Base-by-base conservation (phyloP, 2,329 filamentous ascomycete genomes). In the Chaetomium olivaceum region DNA sequence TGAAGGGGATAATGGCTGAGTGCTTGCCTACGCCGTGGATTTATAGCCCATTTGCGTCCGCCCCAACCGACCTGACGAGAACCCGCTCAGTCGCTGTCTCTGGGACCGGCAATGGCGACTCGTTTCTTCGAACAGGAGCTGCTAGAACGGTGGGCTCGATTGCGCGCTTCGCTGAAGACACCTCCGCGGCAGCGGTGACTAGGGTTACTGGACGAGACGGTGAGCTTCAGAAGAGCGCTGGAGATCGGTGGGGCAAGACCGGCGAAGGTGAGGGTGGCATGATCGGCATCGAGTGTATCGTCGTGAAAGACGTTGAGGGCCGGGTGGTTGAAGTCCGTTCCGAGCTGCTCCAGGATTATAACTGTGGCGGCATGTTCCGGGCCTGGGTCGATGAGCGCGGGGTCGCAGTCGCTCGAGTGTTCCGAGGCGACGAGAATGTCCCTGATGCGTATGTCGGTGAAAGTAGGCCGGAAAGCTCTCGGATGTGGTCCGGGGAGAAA, bases 41-140 rank as follows among this genome's bases (percentile, higher is more conserved):
- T 19, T 82, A 82, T 70, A 70, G 70, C 2, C 81, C 80, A 2
- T 76, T 50, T 8, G 19, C 6, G 3, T 4, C 14, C 7, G 33
- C 7, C n/a, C 52, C 2, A 9, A 33, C 33, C 21, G 61, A 58
- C 11, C 5, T 70, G 46, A 69, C 64, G 9, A 79, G 77, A 6
- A 81, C 77, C 0, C 86, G 74, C 5, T 80, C 82, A 0, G 73
- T 84, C 7, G 91, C 83, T 0, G 80, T 92, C 11, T 94, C 91
- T 0, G 91, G 91, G 0, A 94, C 92, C 0, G 93, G 93, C 0
- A 96, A 97, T 71, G 93, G 93, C 0, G 93, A 97, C 77, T 92
- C 91, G 0, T 97, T 96, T 75, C 82, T 96, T 19, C 87, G 92
- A 4, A 80, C 87, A 2, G 85, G 83, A 16, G 92, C 92, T 1